A percentile compares a stretch with the other conserved stretches of the same genome.
Conservation (phyloP, 2,329 filamentous ascomycete genomes). For the Sordariomycetes sp. region DNA sequence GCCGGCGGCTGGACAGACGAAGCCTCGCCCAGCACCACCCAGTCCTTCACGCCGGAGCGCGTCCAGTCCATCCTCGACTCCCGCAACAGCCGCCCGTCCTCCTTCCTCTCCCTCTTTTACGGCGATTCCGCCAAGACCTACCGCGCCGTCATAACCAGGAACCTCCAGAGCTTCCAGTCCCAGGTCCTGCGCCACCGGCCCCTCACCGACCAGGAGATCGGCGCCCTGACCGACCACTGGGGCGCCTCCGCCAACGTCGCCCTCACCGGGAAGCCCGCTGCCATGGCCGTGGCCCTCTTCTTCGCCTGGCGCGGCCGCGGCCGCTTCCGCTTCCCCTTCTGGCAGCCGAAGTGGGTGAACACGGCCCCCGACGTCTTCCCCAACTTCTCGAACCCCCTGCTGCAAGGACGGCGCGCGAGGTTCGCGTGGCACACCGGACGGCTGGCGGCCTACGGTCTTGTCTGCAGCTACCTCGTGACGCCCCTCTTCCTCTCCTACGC, state of each 20-base stretch:
- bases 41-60: background rate
- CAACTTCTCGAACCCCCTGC: conserved; percentile 8
- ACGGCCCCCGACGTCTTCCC: conserved; percentile 22
- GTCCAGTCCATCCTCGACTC: conserved; percentile 2
- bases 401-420: conserved; percentile 15
- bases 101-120: conserved; percentile 1
- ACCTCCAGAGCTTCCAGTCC: conserved; percentile 3
- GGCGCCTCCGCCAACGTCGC: conserved; percentile 16
- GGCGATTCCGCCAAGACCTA: background rate
- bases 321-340: conserved; percentile 29
- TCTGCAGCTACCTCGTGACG: conserved; percentile 13
- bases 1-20: background rate
- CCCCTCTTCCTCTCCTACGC: conserved; percentile 19
- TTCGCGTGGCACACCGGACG: conserved; percentile 24
- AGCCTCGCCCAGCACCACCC: background rate
- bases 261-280: conserved; percentile 16
- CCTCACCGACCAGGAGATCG: conserved; percentile 23
- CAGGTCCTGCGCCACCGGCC: conserved; percentile 15
- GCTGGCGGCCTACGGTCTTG: conserved; percentile 20
- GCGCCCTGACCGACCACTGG: conserved; percentile 20
- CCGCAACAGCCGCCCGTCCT: background rate
- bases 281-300: conserved; percentile 11
- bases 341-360: conserved; percentile 18
- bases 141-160: conserved; percentile 1
- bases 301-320: conserved; percentile 17